Evolutionary conservation across 2,329 filamentous ascomycete genomes (phyloP).

Genomic region (Clonostachys solani): DNA sequence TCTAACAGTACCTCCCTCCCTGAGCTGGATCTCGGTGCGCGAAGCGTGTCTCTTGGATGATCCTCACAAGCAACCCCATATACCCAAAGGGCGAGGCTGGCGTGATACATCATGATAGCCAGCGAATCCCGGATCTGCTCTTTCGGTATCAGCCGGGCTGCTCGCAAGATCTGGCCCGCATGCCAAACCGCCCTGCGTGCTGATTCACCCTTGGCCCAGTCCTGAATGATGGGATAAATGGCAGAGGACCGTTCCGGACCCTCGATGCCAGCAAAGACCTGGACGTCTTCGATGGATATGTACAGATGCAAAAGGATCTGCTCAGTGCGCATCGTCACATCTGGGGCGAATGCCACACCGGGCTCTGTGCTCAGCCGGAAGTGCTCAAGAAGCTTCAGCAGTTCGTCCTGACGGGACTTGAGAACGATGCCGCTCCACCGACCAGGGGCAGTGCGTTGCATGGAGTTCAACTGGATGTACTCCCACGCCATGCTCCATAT

Average conservation of each 20-base stretch:
- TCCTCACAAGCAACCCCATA: conserved; percentile 3
- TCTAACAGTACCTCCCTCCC: not conserved
- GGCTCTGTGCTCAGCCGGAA: conserved; percentile 5
- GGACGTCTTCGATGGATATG: conserved; percentile 33
- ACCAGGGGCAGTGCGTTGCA: conserved; percentile 12
- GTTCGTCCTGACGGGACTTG: conserved; percentile 17
- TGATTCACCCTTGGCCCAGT: conserved; percentile 27
- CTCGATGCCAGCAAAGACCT: conserved; percentile 35
- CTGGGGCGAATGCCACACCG: conserved; percentile 6
- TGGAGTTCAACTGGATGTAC: conserved; percentile 16
- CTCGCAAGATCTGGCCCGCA: conserved; percentile 17
- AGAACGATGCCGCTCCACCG: conserved; percentile 19
- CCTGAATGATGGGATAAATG: conserved; percentile 22
- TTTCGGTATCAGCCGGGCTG: conserved; percentile 7
- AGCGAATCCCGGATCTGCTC: conserved; percentile 11
- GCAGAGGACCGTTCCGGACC: conserved; percentile 28
- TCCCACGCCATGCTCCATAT: conserved; percentile 21
- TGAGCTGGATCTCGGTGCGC: not conserved
- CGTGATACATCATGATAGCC: conserved; percentile 19
- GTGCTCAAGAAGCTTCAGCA: conserved; percentile 10
- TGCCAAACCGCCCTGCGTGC: conserved; percentile 22
- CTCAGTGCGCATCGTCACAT: conserved; percentile 24
- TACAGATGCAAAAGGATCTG: conserved; percentile 27
- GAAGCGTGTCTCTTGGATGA: not conserved
- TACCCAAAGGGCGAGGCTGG: conserved; percentile 18